Evolutionary conservation across 805 yeast genomes (phyloP), one percentile per base, ranked within the genome.

Genomic region (Ogataea wickerhamii): DNA sequence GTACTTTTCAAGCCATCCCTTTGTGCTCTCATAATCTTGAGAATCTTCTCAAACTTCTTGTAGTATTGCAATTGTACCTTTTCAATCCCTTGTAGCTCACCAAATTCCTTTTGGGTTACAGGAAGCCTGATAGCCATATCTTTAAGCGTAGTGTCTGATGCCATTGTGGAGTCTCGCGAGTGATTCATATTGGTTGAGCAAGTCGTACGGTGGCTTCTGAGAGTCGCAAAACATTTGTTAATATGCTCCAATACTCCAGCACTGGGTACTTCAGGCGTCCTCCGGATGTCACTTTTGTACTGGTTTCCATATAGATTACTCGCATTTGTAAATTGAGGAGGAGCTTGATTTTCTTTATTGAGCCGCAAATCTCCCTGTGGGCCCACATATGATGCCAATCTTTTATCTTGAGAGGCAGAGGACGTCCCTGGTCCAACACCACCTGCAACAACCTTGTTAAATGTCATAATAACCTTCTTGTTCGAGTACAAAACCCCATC

Each of bases 111-210:
- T 31, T 69, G 68, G 12, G 68, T 70, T 2, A 67, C 64, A 1
- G 88, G 87, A 22, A 81, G 61, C 34, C 60, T 64, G 14, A 55
- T 45, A 0, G 85, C 77, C 78, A 81, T 71, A 30, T 76, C 79
- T 42, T 68, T 67, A 40, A 80, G 53, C 0, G 77, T 57, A 2
- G 56, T 59, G 38, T 65, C 66, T 0, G 67, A 52, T 7, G 67
- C 63, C 35, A 68, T 60, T 1, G 64, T 48, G 0, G 62, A 55
- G 16, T 68, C 64, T 13, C 47, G 45, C 32, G 55, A 47, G 23
- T 63, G 64, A 14, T 65, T 66, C 25, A 70, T 43, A 24, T 64
- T 66, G 1, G 65, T 64, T 60, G 72, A 67, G n/a, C 66, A 55
- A 23, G 64, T 60, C 23, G 64, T 60, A 35, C 82, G 56, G 12